A percentile compares a stretch with the other conserved stretches of the same genome.
These are phyloP conservation scores for Leptographium radiaticola DNA, from an alignment of 2,329 filamentous ascomycete genomes.

Conservation along the genomic window DNA sequence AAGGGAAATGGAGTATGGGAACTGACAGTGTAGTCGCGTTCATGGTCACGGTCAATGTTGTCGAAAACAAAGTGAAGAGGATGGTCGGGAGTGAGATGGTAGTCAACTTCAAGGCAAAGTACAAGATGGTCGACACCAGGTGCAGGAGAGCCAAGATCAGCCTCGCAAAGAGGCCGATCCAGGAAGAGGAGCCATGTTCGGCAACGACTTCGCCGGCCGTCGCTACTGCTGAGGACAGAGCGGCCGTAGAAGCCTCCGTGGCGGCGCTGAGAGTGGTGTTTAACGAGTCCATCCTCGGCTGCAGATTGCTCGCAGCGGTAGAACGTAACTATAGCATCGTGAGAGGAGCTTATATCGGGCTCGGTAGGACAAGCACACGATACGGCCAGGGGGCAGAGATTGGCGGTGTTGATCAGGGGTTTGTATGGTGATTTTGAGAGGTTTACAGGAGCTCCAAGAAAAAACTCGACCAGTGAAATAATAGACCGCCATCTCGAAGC, in stretches of 20 bases:
- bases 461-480: background rate
- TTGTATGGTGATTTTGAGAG: too few species aligned
- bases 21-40: slow-evolving; percentile 88
- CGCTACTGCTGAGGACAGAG: slow-evolving; percentile 26
- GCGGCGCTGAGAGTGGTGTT: background rate
- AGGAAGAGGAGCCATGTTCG: slow-evolving; percentile 31
- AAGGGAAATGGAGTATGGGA: background rate
- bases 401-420: background rate
- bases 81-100: slow-evolving; percentile 84
- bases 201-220: slow-evolving; percentile 22
- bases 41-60: slow-evolving; percentile 94
- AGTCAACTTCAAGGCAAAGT: slow-evolving; percentile 71
- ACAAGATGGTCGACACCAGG: slow-evolving; percentile 45
- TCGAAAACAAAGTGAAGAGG: slow-evolving; percentile 81
- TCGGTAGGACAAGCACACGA: slow-evolving; percentile 8
- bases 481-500: background rate
- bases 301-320: slow-evolving; percentile 8
- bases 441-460: background rate
- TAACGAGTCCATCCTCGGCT: slow-evolving; percentile 8
- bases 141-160: slow-evolving; percentile 42
- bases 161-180: slow-evolving; percentile 44
- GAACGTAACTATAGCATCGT: slow-evolving; percentile 5
- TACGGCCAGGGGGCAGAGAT: too few species aligned
- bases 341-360: slow-evolving; percentile 7
- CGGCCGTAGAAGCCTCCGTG: slow-evolving; percentile 12